Conservation (phyloP, 306 rosid genomes). For the Quercus parvula region DNA sequence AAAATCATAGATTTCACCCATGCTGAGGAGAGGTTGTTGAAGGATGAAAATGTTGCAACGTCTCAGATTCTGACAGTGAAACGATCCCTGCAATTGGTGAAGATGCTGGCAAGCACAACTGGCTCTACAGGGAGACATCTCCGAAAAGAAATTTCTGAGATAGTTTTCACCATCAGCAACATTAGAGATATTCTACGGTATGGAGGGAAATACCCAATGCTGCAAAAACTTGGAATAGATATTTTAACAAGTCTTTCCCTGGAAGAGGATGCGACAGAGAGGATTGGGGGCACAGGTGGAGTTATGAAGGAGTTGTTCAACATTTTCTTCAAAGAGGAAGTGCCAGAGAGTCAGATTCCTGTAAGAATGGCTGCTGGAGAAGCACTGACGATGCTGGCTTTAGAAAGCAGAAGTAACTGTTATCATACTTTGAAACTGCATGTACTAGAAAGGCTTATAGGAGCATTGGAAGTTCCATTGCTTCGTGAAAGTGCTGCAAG, state of each 20-base stretch:
- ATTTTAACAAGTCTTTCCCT: conserved; percentile 70
- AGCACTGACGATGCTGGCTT: conserved; percentile 85
- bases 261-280: conserved; percentile 81
- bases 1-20: conserved; percentile 83
- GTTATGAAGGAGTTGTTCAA: conserved; percentile 67
- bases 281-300: conserved; percentile 90
- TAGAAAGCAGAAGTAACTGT: conserved; percentile 76
- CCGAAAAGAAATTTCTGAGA: conserved; percentile 74
- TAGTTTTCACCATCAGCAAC: conserved; percentile 79
- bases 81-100: conserved; percentile 81
- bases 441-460: conserved; percentile 48
- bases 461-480: conserved; percentile 50
- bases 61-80: conserved; percentile 60
- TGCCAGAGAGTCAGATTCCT: conserved; percentile 32
- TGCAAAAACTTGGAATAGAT: conserved; percentile 82
- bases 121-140: conserved; percentile 76
- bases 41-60: conserved; percentile 40
- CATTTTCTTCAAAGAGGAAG: conserved; percentile 50
- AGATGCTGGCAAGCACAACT: conserved; percentile 77
- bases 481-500: conserved; percentile 73
- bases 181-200: conserved; percentile 70
- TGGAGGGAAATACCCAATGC: conserved; percentile 61
- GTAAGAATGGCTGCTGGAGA: conserved; percentile 73
- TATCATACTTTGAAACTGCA: conserved; percentile 54
- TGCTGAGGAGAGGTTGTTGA: conserved; percentile 60